Evolutionary conservation across 257 asterid genomes (phyloP).

Genomic region (Cordia subcordata): DNA sequence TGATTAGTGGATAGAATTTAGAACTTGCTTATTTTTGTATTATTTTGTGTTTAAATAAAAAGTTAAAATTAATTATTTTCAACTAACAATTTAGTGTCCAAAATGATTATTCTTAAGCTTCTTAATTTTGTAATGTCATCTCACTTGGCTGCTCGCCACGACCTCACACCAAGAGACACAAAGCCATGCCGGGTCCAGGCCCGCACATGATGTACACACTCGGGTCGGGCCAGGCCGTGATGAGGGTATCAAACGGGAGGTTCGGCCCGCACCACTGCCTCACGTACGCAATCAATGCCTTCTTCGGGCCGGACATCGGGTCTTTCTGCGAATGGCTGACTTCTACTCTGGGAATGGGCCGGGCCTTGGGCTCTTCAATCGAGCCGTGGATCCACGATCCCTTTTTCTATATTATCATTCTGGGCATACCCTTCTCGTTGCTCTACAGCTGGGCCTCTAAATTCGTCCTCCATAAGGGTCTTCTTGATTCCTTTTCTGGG

Average conservation of each 20-base stretch:
- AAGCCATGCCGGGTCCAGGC: slow-evolving; percentile 89
- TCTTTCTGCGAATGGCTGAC: slow-evolving; percentile 87
- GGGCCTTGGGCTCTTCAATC: slow-evolving; percentile 49
- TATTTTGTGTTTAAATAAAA: too few relatives aligned
- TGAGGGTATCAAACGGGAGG: slow-evolving; percentile 63
- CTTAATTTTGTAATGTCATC: too few relatives aligned
- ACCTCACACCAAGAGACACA: too few relatives aligned
- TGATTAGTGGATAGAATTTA: too few relatives aligned
- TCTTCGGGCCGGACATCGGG: slow-evolving; percentile 96
- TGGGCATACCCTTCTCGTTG: slow-evolving; percentile 65
- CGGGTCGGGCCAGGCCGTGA: slow-evolving; percentile 74
- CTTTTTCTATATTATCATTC: slow-evolving; percentile 49
- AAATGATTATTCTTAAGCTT: too few relatives aligned
- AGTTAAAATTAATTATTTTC: too few relatives aligned
- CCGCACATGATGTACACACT: slow-evolving; percentile 92
- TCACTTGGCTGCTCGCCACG: too few relatives aligned
- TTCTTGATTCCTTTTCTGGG: too few relatives aligned
- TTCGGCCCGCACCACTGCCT: slow-evolving; percentile 93
- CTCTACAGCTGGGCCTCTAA: slow-evolving; percentile 51
- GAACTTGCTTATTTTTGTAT: too few relatives aligned
- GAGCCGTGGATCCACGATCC: slow-evolving; percentile 87
- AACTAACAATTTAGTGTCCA: too few relatives aligned
- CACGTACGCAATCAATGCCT: slow-evolving; percentile 75
- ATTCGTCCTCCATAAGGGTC: too few relatives aligned
- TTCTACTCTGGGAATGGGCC: slow-evolving; percentile 58